These are phyloP conservation scores for Elymus sibiricus DNA, from an alignment of 176 grass and related monocot genomes.

Conservation along the genomic window DNA sequence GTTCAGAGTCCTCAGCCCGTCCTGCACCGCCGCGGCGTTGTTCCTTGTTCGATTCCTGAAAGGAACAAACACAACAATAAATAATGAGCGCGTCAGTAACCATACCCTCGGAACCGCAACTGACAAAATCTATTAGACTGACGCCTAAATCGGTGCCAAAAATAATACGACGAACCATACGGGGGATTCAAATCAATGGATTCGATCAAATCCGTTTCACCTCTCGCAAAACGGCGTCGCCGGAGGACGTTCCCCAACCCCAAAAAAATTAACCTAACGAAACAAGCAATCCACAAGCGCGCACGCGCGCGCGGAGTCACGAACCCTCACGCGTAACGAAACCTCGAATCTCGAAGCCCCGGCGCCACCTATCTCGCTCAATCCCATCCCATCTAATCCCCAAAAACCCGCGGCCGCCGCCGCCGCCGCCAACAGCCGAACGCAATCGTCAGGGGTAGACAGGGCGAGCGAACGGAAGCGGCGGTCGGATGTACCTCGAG, in stretches of 20 bases:
- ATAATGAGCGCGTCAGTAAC: not conserved
- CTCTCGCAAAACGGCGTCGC: not conserved
- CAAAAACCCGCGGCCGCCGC: not conserved
- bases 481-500: constrained; percentile 30
- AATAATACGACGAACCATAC: not conserved
- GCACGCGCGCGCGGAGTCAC: not conserved
- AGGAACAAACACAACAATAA: not conserved
- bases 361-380: not conserved
- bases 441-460: not conserved
- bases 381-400: not conserved
- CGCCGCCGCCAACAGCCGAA: not conserved
- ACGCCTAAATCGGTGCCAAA: not conserved
- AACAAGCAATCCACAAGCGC: not conserved
- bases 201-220: constrained; percentile 20
- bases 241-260: not conserved
- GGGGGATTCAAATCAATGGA: not conserved
- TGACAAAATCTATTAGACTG: constrained; percentile 6
- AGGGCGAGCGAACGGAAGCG: not conserved
- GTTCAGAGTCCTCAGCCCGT: not conserved
- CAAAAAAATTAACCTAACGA: not conserved
- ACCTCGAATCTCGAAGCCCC: not conserved
- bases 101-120: not conserved
- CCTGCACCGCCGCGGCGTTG: not conserved
- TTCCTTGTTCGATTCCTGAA: constrained; percentile 26
- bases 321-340: not conserved